Evolutionary conservation across 1,139 yeast species (phyloP).

Genomic region (Lodderomyces parapsilosis): DNA sequence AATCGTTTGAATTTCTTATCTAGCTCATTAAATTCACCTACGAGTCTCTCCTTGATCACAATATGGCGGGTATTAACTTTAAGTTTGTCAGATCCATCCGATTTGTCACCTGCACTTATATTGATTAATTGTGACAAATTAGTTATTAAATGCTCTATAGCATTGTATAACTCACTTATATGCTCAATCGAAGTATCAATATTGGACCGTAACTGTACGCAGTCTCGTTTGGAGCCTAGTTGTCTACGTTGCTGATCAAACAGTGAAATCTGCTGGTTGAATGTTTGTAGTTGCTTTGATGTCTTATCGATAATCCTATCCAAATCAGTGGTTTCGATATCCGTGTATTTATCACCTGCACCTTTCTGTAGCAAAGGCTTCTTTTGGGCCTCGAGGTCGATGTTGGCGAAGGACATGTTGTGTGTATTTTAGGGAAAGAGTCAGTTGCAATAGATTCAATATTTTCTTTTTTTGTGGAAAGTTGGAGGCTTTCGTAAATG

Average conservation of each 20-base stretch:
- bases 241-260: slow-evolving; percentile 49
- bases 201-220: slow-evolving; percentile 34
- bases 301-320: slow-evolving; percentile 34
- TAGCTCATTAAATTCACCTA: slow-evolving; percentile 36
- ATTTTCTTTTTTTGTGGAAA: neutral
- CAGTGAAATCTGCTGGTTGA: slow-evolving; percentile 49
- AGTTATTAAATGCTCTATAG: slow-evolving; percentile 31
- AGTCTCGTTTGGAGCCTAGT: slow-evolving; percentile 59
- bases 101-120: slow-evolving; percentile 23
- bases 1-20: slow-evolving; percentile 35
- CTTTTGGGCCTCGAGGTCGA: slow-evolving; percentile 57
- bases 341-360: neutral
- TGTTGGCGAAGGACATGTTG: slow-evolving; percentile 60
- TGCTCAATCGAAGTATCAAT: slow-evolving; percentile 33
- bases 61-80: slow-evolving; percentile 36
- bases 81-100: slow-evolving; percentile 12
- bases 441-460: too few species aligned
- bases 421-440: neutral
- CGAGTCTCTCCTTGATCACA: slow-evolving; percentile 40
- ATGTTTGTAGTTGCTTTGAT: slow-evolving; percentile 45
- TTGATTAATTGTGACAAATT: slow-evolving; percentile 34
- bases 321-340: slow-evolving; percentile 21
- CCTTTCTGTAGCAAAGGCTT: slow-evolving; percentile 15
- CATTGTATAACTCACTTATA: slow-evolving; percentile 30
- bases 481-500: neutral